Evolutionary conservation across 1,284 basidiomycete species (phyloP).

Genomic region (Cryptococcus floricola): DNA sequence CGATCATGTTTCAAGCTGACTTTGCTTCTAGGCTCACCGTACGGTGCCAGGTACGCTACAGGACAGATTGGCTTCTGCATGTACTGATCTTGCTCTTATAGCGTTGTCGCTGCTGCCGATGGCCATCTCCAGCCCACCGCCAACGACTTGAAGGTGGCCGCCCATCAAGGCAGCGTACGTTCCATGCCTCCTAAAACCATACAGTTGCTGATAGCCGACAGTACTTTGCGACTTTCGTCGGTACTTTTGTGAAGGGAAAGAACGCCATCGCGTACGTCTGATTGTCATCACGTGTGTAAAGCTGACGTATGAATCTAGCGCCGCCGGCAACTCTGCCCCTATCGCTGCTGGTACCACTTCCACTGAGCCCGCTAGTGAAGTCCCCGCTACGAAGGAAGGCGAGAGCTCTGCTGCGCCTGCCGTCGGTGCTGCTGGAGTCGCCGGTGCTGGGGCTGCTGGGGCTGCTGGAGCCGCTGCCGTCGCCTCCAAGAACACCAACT

Average conservation of each 20-base stretch:
- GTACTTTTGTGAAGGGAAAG: constrained; percentile 36
- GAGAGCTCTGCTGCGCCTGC: too few relatives aligned
- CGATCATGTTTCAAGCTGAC: constrained; percentile 37
- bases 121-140: constrained; percentile 61
- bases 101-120: constrained; percentile 60
- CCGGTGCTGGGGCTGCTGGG: too few relatives aligned
- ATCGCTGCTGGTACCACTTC: neutral
- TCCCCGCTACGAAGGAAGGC: too few relatives aligned
- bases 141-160: constrained; percentile 64
- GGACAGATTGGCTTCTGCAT: too few relatives aligned
- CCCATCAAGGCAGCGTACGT: constrained; percentile 56
- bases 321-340: neutral
- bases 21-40: constrained; percentile 51
- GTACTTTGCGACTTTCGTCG: constrained; percentile 38
- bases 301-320: neutral
- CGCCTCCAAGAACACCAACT: too few relatives aligned
- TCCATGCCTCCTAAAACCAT: neutral
- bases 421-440: too few relatives aligned
- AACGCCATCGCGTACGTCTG: neutral
- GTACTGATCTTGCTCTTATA: too few relatives aligned
- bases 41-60: constrained; percentile 54
- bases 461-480: too few relatives aligned
- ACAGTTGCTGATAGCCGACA: constrained; percentile 2
- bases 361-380: too few relatives aligned
- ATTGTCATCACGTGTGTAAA: neutral